Base-by-base conservation (phyloP, 495 filamentous ascomycete species). In the Lophiostoma macrostomum region DNA sequence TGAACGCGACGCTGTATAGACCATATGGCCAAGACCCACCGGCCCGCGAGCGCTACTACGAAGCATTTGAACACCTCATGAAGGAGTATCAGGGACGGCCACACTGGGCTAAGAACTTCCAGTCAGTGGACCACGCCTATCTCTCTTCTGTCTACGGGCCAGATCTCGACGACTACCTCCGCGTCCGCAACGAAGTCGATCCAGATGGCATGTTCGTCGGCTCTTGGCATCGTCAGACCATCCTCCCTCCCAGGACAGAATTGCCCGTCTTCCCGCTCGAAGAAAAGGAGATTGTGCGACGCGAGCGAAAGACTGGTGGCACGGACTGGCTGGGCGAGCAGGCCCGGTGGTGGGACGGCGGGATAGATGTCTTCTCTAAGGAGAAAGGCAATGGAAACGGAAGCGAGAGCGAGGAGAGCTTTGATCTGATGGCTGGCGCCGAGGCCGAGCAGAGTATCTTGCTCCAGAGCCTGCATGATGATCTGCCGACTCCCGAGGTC, bases 81-180 rank as follows among this genome's bases (percentile, higher is more conserved):
- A 83, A 82, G 28, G 87, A 96, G 43, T 71, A 95, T 49, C 88
- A 86, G 47, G 93, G 88, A n/a, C 76, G 78, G 39, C 93, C 93
- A 27, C 93, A 98, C 69, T 98, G 93, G 90, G 93, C 94, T 5
- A 98, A 98, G 77, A 96, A 95, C 63, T 97, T 95, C 69, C 72
- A 74, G 23, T 39, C 50, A 13, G 75, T 76, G 12, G 70, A 72
- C 0, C 74, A 76, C 7, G 73, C 76, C 30, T 80, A 86, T 34
- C 73, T 88, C 23, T 67, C 70, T 43, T 39, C 53, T 5, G 79
- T 81, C 72, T 85, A 80, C 56, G 77, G 77, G 6, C 63, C 73
- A 5, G 65, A 79, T 35, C 76, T 93, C 66, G 65, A 71, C 25
- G 69, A 76, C 46, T 96, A 85, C 82, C 69, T 82, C 29, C 70